phyloP scores from a whole-genome alignment of 148 eudicot genomes.

The Fagopyrum homotropicum region DNA sequence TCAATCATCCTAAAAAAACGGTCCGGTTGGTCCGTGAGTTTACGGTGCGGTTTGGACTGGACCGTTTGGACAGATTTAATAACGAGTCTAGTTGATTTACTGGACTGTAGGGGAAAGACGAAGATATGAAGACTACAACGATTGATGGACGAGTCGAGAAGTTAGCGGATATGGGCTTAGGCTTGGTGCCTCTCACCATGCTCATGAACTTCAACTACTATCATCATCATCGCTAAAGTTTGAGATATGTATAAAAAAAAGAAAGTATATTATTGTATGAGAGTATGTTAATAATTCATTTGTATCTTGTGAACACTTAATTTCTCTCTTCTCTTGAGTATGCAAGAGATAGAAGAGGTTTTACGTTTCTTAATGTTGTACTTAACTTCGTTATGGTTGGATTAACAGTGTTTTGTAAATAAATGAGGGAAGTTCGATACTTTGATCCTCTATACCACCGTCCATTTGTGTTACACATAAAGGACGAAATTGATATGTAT shows the following conservation, averaged over 20 bases:
- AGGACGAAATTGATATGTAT: too few relatives aligned
- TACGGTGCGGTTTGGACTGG: too few relatives aligned
- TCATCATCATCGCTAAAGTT: background rate
- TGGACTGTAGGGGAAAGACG: background rate
- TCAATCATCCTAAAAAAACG: too few relatives aligned
- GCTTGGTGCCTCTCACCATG: conserved; percentile 46
- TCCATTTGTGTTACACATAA: too few relatives aligned
- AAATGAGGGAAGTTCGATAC: background rate
- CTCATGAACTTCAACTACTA: conserved; percentile 21
- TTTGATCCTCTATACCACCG: background rate
- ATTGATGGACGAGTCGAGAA: background rate
- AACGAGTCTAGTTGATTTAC: too few relatives aligned
- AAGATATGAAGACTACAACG: background rate
- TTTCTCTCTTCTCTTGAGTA: background rate
- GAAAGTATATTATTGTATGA: too few relatives aligned
- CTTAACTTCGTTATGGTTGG: background rate
- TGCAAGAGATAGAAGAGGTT: conserved; percentile 5
- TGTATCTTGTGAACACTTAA: background rate
- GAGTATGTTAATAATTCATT: background rate
- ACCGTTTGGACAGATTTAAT: too few relatives aligned
- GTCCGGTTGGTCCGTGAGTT: too few relatives aligned
- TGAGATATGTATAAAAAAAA: too few relatives aligned
- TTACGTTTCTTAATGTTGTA: background rate
- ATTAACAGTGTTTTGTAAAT: background rate
- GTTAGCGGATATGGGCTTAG: background rate